A percentile compares a stretch with the other conserved stretches of the same genome.
These are phyloP conservation scores for Fusarium multiceps DNA, from an alignment of 2,329 filamentous ascomycete genomes.

Conservation along the genomic window DNA sequence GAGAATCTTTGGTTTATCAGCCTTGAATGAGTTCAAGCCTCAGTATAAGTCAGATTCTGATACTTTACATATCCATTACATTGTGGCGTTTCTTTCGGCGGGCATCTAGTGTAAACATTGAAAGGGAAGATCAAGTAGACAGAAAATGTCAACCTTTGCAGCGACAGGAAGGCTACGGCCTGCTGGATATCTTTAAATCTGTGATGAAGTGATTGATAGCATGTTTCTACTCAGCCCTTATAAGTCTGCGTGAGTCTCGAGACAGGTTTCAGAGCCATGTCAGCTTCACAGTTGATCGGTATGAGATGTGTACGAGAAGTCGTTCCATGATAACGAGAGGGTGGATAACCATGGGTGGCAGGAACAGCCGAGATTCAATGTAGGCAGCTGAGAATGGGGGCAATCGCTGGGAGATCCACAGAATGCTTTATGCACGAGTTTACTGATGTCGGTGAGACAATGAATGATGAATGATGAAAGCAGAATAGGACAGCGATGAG, in stretches of 20 bases:
- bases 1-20: background rate
- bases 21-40: conserved; percentile 5
- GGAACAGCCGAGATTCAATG: conserved; percentile 20
- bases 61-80: conserved; percentile 6
- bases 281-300: conserved; percentile 6
- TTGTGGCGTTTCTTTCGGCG: conserved; percentile 3
- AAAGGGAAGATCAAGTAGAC: background rate
- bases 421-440: conserved; percentile 2
- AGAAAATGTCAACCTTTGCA: conserved; percentile 1
- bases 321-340: conserved; percentile 19
- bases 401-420: conserved; percentile 12
- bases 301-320: conserved; percentile 23
- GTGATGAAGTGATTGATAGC: background rate
- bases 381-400: conserved; percentile 7
- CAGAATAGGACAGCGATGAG: conserved; percentile 9
- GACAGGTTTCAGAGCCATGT: background rate
- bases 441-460: conserved; percentile 34
- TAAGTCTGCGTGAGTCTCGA: background rate
- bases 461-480: background rate
- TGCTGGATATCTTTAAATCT: background rate
- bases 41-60: background rate
- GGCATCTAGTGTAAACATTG: conserved; percentile 1
- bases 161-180: background rate
- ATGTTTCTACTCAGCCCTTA: background rate
- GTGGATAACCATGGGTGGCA: conserved; percentile 12